Evolutionary conservation across 2,329 filamentous ascomycete species (phyloP), one percentile per base, ranked within the genome.

Genomic region (Fusarium verrucosum): DNA sequence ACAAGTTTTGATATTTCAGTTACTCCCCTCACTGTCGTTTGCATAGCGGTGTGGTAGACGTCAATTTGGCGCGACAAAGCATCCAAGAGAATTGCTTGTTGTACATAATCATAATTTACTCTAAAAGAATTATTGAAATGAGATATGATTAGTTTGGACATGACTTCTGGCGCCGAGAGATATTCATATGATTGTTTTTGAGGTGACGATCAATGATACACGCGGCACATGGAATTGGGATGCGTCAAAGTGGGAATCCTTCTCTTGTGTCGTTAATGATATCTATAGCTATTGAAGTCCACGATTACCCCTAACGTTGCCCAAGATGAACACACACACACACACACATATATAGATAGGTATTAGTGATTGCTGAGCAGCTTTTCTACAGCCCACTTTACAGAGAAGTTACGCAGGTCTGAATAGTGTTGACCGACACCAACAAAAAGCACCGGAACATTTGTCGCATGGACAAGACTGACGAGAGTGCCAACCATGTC

Each of bases 401-500:
- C 87, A n/a, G 85, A 88, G 70, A 90, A 86, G 74, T 87, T 89
- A 58, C 87, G 83, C 61, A 90, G 79, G 72, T 90, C 87, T 36
- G 85, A 88, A 73, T 90, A 90, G 72, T 89, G 87, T 76, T 90
- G 87, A 13, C 87, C 87, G 25, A 89, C 87, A 55, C 86, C 95
- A 68, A 99, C 85, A 74, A 99, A 99, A 11, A 98, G 85, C 19
- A 99, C 93, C 0, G 96, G 96, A 41, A 99, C 96, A 25, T 94
- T 92, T 5, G 96, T 99, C 4, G 95, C 94, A 79, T 98, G 94
- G 35, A 99, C 94, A 82, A 99, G 94, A 75, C 92, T 97, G 63
- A 99, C 95, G 65, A 99, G 82, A 4, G 94, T 97, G 69, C 86
- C 93, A 38, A 97, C 93, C 94, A 98, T 98, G 79, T 97, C 94